Base-by-base conservation (phyloP, 306 rosid genomes). In the Neltuma alba region DNA sequence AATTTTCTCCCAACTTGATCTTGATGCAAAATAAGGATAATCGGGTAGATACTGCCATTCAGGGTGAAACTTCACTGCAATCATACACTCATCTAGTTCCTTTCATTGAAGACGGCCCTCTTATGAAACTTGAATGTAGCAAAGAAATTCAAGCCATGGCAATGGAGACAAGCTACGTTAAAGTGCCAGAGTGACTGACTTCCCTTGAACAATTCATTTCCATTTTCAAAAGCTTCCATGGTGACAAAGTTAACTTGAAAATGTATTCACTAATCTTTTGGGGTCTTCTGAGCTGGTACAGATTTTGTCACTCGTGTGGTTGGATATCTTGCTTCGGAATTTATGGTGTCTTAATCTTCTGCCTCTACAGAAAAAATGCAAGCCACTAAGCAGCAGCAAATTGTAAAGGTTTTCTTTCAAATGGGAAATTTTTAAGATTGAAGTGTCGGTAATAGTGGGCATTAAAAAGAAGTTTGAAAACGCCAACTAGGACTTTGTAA, bases 341-440 rank as follows among this genome's bases (percentile, higher is more conserved):
- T 33, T 64, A 10, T 54, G 80, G 54, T 48, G 23, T 80, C 10
- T 40, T 5, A 42, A 74, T 65, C 48, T 27, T 30, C 34, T 37
- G 6, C 25, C 16, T 72, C 47, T 50, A 30, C 47, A 62, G 33
- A 10, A 40, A 40, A 50, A 58, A 55, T 38, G 21, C 28, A 74
- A 21, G 54, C 47, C 28, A 1, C 44, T 42, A 28, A n/a, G 72
- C 13, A n/a, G 18, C 23, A 41, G 41, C 25, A 7, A 40, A 62
- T 70, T 13, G 52, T 16, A 11, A 18, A 25, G 57, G 6, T 13
- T 71, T 66, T 33, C 3, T 61, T 27, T 70, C 54, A 50, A 37
- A 70, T 54, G 23, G 37, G 74, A 25, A 60, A 47, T 76, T 70
- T 48, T 76, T 31, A 82, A 21, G 64, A 27, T 25, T 58, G 64